Conservation (phyloP, 352 stramenopile species). For the Phytopythium vexans region DNA sequence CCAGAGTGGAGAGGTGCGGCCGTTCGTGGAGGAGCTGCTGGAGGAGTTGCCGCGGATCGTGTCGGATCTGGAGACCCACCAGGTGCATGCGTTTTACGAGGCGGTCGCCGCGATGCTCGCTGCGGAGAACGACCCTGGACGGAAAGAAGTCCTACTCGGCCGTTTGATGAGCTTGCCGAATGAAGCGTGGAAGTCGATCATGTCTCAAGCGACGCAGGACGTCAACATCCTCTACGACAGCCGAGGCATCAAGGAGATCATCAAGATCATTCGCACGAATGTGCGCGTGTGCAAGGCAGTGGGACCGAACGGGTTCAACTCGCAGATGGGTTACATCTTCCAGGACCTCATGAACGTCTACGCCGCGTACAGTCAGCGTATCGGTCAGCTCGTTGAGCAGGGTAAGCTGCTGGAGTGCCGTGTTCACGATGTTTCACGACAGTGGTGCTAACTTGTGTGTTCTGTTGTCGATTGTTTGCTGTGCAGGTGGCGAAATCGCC, state of each 20-base stretch:
- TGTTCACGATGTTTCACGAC: no score
- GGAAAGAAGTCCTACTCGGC: slow-evolving; percentile 90
- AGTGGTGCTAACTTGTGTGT: background rate
- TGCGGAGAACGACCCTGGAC: slow-evolving; percentile 63
- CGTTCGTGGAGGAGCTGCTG: slow-evolving; percentile 98
- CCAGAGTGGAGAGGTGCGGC: slow-evolving; percentile 90
- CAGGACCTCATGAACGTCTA: slow-evolving; percentile 99
- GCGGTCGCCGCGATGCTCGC: slow-evolving; percentile 91
- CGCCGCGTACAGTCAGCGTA: slow-evolving; percentile 97
- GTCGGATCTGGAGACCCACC: slow-evolving; percentile 97
- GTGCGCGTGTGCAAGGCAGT: slow-evolving; percentile 95
- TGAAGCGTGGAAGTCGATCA: slow-evolving; percentile 86
- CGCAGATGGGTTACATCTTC: slow-evolving; percentile 98
- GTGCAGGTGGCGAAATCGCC: slow-evolving; percentile 86
- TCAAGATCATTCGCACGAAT: slow-evolving; percentile 99
- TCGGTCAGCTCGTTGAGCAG: slow-evolving; percentile 88
- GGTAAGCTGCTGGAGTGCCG: slow-evolving; percentile 4
- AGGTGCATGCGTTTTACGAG: slow-evolving; percentile 99
- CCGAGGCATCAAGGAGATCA: slow-evolving; percentile 88
- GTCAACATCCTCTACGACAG: slow-evolving; percentile 79
- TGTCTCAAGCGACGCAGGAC: slow-evolving; percentile 70
- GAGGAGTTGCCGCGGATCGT: slow-evolving; percentile 94
- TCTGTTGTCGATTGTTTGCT: background rate
- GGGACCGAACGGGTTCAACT: slow-evolving; percentile 94
- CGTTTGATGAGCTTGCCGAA: slow-evolving; percentile 97